These are phyloP conservation scores for Cryphonectria japonica DNA, from an alignment of 2,329 filamentous ascomycete genomes.

Conservation along the genomic window DNA sequence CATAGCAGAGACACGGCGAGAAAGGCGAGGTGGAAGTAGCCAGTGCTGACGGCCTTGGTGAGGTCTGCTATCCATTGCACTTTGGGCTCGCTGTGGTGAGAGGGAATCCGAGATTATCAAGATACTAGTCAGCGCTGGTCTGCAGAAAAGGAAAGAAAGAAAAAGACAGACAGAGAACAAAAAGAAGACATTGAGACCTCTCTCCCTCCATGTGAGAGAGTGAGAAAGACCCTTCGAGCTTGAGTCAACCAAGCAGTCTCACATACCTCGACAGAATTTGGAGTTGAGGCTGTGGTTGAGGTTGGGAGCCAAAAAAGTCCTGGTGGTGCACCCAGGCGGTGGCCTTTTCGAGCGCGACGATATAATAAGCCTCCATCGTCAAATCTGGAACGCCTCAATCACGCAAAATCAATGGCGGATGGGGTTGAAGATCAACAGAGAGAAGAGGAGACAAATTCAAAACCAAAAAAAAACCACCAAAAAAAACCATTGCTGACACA, in stretches of 20 bases:
- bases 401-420: background rate
- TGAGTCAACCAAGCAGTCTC: background rate
- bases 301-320: background rate
- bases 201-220: too few relatives aligned
- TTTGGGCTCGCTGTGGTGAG: constrained; percentile 13
- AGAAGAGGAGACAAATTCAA: background rate
- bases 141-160: background rate
- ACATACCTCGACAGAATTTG: background rate
- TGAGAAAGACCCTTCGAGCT: too few relatives aligned
- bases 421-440: background rate
- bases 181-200: background rate
- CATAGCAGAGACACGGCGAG: constrained; percentile 24
- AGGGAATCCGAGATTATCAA: background rate
- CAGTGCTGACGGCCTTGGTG: constrained; percentile 10
- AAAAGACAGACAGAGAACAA: background rate
- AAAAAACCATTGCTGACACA: background rate
- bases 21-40: constrained; percentile 19
- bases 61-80: constrained; percentile 24
- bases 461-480: too few relatives aligned
- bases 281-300: constrained; percentile 7
- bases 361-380: constrained; percentile 15
- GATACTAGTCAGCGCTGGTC: constrained; percentile 5
- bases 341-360: constrained; percentile 11
- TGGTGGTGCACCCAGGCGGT: constrained; percentile 13
- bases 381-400: constrained; percentile 1